phyloP scores from a whole-genome alignment of 2,329 filamentous ascomycete genomes.

The Salinomyces thailandicus region DNA sequence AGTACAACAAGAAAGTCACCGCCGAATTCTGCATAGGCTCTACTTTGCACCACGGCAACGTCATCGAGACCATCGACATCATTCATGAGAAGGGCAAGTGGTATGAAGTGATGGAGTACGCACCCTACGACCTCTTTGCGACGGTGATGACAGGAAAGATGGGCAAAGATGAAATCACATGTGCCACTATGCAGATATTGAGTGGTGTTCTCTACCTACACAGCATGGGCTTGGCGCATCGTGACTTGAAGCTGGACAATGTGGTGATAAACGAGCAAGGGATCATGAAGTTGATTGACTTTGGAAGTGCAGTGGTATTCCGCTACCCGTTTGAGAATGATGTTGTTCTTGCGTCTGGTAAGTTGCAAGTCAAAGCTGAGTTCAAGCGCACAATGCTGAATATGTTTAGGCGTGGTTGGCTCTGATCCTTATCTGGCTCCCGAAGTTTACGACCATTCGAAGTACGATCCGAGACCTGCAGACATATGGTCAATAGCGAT shows the following conservation, averaged over 20 bases:
- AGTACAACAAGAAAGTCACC: constrained; percentile 96
- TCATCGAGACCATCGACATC: constrained; percentile 96
- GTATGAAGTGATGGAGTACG: constrained; percentile 99
- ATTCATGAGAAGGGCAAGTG: constrained; percentile 87
- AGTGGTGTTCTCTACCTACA: constrained; percentile 92
- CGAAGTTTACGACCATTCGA: constrained; percentile 87
- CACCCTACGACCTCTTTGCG: constrained; percentile 88
- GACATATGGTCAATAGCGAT: constrained; percentile 98
- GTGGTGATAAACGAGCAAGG: constrained; percentile 93
- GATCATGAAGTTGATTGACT: constrained; percentile 99
- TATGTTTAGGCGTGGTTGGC: constrained; percentile 55
- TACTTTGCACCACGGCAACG: constrained; percentile 91
- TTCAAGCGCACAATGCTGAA: constrained; percentile 8
- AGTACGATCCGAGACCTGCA: constrained; percentile 86
- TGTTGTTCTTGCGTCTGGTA: constrained; percentile 70
- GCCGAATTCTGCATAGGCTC: constrained; percentile 98
- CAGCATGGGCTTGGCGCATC: constrained; percentile 86
- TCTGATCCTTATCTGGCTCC: constrained; percentile 95
- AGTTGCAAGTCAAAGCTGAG: constrained; percentile 26
- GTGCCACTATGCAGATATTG: constrained; percentile 86
- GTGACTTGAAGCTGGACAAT: constrained; percentile 93
- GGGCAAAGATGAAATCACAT: constrained; percentile 80
- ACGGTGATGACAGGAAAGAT: constrained; percentile 99
- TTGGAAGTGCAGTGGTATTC: constrained; percentile 94
- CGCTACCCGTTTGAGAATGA: constrained; percentile 93